phyloP scores from a whole-genome alignment of 129 eudicot genomes.

The Mikania micrantha region DNA sequence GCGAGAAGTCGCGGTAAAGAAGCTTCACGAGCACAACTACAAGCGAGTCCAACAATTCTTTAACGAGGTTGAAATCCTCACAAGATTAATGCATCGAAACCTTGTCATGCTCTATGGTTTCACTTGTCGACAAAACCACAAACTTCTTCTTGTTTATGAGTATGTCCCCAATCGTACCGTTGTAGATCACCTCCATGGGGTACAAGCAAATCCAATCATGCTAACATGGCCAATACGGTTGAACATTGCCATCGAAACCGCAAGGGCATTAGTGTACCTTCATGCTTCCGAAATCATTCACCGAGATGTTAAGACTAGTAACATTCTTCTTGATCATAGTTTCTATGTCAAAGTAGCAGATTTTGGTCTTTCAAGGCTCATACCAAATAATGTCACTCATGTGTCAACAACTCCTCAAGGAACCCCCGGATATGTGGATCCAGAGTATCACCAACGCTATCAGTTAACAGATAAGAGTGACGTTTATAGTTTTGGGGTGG shows the following conservation, averaged over 20 bases:
- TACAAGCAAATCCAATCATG: conserved; percentile 22
- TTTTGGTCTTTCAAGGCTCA: conserved; percentile 47
- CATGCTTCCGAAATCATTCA: conserved; percentile 62
- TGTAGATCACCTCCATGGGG: conserved; percentile 67
- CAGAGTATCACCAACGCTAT: conserved; percentile 66
- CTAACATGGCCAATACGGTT: conserved; percentile 71
- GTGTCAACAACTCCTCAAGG: conserved; percentile 93
- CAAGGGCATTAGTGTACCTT: conserved; percentile 71
- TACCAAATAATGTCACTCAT: conserved; percentile 60
- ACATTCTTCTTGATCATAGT: conserved; percentile 44
- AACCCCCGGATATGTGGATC: conserved; percentile 88
- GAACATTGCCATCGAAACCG: conserved; percentile 74
- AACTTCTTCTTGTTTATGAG: conserved; percentile 64
- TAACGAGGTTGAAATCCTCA: conserved; percentile 61
- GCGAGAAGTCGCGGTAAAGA: conserved; percentile 75
- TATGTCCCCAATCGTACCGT: conserved; percentile 52
- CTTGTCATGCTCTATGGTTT: conserved; percentile 72
- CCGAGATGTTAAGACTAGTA: conserved; percentile 43
- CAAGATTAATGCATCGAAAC: conserved; percentile 49
- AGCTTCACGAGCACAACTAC: conserved; percentile 61
- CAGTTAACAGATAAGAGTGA: conserved; percentile 79
- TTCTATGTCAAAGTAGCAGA: conserved; percentile 48
- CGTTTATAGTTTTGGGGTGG: conserved; percentile 94
- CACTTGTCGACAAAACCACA: conserved; percentile 49
- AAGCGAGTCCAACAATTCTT: conserved; percentile 54